These are phyloP conservation scores for Eimeria tenella DNA, from an alignment of 169 alveolate species.

Conservation along the genomic window DNA sequence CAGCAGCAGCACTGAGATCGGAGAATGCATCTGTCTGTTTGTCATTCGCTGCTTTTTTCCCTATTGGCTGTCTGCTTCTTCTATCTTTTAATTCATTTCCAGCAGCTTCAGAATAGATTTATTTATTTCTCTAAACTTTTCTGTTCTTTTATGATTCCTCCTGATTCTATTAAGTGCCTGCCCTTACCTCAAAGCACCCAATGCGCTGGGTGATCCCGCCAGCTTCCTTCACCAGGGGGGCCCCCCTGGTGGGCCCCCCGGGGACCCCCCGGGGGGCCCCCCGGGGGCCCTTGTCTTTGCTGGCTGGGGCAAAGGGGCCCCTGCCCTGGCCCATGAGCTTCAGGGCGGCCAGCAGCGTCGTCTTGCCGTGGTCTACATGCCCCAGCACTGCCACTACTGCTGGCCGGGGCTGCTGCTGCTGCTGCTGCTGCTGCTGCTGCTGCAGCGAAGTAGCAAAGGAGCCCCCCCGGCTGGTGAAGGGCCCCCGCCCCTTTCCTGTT, in stretches of 20 bases:
- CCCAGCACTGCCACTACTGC: conserved; percentile 97
- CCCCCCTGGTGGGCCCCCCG: not conserved
- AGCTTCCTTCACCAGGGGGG: conserved; percentile 12
- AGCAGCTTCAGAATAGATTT: no score
- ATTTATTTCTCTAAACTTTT: not conserved
- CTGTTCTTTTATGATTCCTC: not conserved
- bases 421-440: conserved; percentile 11
- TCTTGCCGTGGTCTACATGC: conserved; percentile 99
- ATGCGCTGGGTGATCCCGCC: conserved; percentile 72
- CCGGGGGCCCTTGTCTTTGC: not conserved
- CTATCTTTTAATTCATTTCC: no score
- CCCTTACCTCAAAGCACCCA: conserved; percentile 35
- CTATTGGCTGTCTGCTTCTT: not conserved
- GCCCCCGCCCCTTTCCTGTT: not conserved
- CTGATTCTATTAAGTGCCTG: not conserved
- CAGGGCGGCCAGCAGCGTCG: conserved; percentile 94
- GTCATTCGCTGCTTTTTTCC: not conserved
- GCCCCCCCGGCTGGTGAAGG: conserved; percentile 5
- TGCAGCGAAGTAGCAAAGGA: not conserved
- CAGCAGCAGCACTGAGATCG: not conserved
- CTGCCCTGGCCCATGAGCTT: not conserved
- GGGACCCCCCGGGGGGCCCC: not conserved
- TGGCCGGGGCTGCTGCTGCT: conserved; percentile 84
- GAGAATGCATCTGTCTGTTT: not conserved
- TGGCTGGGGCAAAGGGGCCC: not conserved